A percentile compares a stretch with the other conserved stretches of the same genome.
Conservation (phyloP, 2,329 filamentous ascomycete genomes). For the Fusarium transvaalense region DNA sequence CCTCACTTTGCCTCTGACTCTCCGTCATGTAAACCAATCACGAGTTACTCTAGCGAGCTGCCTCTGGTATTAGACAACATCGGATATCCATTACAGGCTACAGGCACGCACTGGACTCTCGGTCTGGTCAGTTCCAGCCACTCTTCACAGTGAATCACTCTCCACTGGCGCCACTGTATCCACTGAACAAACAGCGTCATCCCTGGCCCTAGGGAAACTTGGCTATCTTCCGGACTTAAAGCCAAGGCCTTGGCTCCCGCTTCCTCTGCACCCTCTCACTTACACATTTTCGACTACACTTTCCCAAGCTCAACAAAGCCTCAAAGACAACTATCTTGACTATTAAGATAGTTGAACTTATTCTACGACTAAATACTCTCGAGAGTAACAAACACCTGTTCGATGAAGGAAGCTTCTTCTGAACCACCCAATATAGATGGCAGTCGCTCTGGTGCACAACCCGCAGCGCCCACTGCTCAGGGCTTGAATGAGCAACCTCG, state of each 20-base stretch:
- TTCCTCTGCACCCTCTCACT: conserved; percentile 13
- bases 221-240: conserved; percentile 33
- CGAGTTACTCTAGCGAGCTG: conserved; percentile 1
- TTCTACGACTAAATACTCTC: conserved; percentile 7
- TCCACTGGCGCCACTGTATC: conserved; percentile 37
- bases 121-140: conserved; percentile 7
- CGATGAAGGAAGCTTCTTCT: conserved; percentile 73
- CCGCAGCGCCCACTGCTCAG: conserved; percentile 59
- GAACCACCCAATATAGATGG: conserved; percentile 67
- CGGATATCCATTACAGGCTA: conserved; percentile 5
- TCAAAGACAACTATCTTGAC: conserved; percentile 24
- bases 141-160: conserved; percentile 3
- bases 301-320: conserved; percentile 36
- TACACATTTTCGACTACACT: conserved; percentile 21
- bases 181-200: conserved; percentile 29
- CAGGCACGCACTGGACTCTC: not conserved
- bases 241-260: conserved; percentile 41
- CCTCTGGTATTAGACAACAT: conserved; percentile 18
- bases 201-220: conserved; percentile 12
- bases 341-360: conserved; percentile 23
- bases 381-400: conserved; percentile 53
- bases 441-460: conserved; percentile 67
- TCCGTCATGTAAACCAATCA: conserved; percentile 30
- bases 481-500: conserved; percentile 36
- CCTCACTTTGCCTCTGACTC: conserved; percentile 40